Evolutionary conservation across 129 eudicot genomes (phyloP), one percentile per base, ranked within the genome.

Genomic region (Escallonia herrerae): DNA sequence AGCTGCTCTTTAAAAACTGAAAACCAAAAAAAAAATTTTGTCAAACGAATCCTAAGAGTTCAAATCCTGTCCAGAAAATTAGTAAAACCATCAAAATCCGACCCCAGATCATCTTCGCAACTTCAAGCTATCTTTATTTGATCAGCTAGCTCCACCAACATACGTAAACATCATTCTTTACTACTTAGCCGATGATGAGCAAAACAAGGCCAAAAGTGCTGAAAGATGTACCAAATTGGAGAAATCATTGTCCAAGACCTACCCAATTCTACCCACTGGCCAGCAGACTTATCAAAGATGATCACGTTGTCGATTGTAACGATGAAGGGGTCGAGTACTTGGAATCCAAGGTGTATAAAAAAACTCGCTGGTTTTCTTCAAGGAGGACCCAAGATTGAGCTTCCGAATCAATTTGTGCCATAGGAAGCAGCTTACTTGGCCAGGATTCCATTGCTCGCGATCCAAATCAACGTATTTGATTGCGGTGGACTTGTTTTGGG

Each of bases 401-500:
- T 44, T 1, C 37, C 68, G 8, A 45, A 64, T 14, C 12, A n/a
- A n/a, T 64, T 67, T 15, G 58, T 53, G 5, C 56, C 63, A 11
- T 4, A 14, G 5, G 47, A 53, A 44, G 63, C 44, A 44, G 57
- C 12, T 46, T 8, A 57, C 38, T 57, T 10, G 7, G 41, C 12
- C 42, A 15, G 12, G 7, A 5, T 3, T 55, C 74, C 67, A 6
- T 8, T 68, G 5, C 40, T 56, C 10, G 42, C 60, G 3, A 39
- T 79, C 15, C 83, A 79, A 43, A 38, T 79, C 3, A 79, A 56
- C 40, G 47, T 3, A 10, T 79, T 79, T 13, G 58, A 63, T 3
- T 79, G 83, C 7, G 79, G 79, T 43, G 83, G 76, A 37, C 3
- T 79, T 6, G 76, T 72, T 4, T 4, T 79, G 15, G 70, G 72